Base-by-base conservation (phyloP, 2,329 filamentous ascomycete species). In the Blumeriella jaapii region DNA sequence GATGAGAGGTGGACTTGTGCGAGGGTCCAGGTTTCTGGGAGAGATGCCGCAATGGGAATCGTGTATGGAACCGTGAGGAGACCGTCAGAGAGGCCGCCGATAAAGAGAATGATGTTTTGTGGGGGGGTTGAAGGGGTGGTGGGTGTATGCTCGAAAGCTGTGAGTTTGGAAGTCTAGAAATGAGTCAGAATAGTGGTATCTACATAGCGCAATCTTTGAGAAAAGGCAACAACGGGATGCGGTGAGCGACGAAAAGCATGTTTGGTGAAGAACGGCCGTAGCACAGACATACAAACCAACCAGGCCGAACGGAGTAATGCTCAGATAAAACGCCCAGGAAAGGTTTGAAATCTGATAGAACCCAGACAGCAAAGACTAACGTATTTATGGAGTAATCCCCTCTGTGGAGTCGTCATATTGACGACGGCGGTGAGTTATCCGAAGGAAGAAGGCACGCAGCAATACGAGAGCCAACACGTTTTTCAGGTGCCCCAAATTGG, bases 51-150 rank as follows among this genome's bases (percentile, higher is more conserved):
- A 20, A 74, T 58, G 1, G 48, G 40, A 20, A 59, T 46, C 0
- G 65, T 58, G 49, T 73, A 74, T 1, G 56, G 46, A 8, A 69
- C 62, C 3, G 63, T 67, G 27, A 65, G 58, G 16, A 69, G 56
- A 13, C 67, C 67, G 48, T 73, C 69, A 27, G 60, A 63, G 17
- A 75, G 61, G 23, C 71, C 71, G 36, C 66, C 68, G 35, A 74
- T 59, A 55, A 65, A 73, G 39, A 74, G 53, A 26, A 74, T 45
- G 2, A 63, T 61, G 54, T 71, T 62, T 31, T 57, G 54, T 27
- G 50, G 26, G 7, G 34, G n/a, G 14, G 34, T 27, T 10, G 38
- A n/a, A 4, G 36, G 29, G 18, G 38, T 24, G 16, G 38, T 36
- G 3, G 54, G 44, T 14, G 40, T 46, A 33, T 55, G 48, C 38